Evolutionary conservation across 306 rosid genomes (phyloP).

Genomic region (Quercus suber): DNA sequence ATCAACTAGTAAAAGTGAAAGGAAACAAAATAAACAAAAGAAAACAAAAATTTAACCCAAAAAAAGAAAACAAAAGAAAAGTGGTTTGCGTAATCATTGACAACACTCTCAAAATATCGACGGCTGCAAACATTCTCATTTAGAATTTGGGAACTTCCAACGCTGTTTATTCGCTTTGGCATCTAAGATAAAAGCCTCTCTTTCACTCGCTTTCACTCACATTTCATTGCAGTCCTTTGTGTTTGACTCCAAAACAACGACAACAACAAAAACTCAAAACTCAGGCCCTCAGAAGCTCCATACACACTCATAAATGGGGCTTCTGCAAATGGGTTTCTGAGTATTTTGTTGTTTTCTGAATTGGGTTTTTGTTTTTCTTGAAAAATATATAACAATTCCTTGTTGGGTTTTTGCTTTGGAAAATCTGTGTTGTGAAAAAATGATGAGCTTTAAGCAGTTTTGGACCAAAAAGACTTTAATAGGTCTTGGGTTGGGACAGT

Average conservation of each 20-base stretch:
- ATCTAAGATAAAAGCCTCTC: background rate
- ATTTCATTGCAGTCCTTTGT: background rate
- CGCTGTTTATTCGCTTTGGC: background rate
- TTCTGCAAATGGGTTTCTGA: background rate
- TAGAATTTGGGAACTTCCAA: background rate
- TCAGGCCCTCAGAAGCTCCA: background rate
- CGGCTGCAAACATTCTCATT: background rate
- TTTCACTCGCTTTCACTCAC: background rate
- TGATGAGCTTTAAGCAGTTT: constrained; percentile 30
- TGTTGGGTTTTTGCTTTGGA: background rate
- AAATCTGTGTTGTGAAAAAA: constrained; percentile 11
- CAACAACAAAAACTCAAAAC: too few species aligned
- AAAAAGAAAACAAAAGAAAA: background rate
- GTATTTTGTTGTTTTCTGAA: background rate
- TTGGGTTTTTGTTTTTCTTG: background rate
- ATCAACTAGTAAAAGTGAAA: background rate
- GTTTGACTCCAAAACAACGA: background rate
- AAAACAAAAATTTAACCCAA: too few species aligned
- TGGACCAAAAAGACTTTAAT: constrained; percentile 63
- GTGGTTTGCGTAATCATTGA: background rate
- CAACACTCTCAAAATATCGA: background rate
- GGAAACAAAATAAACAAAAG: background rate
- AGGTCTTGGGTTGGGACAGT: constrained; percentile 90
- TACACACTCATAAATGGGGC: background rate
- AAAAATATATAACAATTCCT: background rate